A percentile compares a stretch with the other conserved stretches of the same genome.
These are phyloP conservation scores for Pseudisothecium myosuroides DNA, from an alignment of 225 moss, liverwort and hornwort species.

Conservation along the genomic window DNA sequence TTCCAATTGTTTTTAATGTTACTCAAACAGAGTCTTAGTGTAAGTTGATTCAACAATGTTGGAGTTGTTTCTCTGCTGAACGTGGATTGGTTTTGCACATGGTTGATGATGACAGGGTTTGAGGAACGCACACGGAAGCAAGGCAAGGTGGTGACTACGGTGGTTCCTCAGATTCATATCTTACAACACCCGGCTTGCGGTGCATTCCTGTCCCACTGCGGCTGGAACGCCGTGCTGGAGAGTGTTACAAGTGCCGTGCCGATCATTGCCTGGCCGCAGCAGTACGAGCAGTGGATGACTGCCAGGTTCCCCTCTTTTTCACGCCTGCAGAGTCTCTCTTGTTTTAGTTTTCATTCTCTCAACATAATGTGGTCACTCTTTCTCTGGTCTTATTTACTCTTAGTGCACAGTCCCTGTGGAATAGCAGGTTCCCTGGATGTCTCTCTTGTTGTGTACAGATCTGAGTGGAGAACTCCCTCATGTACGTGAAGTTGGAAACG, in stretches of 20 bases:
- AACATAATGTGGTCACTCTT: not conserved
- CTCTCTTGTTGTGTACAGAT: not conserved
- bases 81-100: not conserved
- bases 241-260: not conserved
- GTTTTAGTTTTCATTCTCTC: not conserved
- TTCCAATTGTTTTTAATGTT: not conserved
- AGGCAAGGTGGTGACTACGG: not conserved
- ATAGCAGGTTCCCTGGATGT: not conserved
- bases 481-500: not conserved
- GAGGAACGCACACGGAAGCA: conserved; percentile 1
- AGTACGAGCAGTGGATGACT: conserved; percentile 18
- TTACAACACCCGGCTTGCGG: conserved; percentile 14
- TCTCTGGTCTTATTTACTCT: not conserved
- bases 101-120: not conserved
- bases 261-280: conserved; percentile 12
- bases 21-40: not conserved
- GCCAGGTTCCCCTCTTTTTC: not conserved
- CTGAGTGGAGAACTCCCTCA: not conserved
- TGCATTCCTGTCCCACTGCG: conserved; percentile 12
- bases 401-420: too few relatives aligned
- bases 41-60: not conserved
- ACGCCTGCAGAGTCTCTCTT: not conserved
- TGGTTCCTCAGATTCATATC: conserved; percentile 10
- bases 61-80: not conserved
- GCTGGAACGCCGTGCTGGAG: conserved; percentile 24